Evolutionary conservation across 805 yeast species (phyloP).

Genomic region (Myxozyma neotropica): DNA sequence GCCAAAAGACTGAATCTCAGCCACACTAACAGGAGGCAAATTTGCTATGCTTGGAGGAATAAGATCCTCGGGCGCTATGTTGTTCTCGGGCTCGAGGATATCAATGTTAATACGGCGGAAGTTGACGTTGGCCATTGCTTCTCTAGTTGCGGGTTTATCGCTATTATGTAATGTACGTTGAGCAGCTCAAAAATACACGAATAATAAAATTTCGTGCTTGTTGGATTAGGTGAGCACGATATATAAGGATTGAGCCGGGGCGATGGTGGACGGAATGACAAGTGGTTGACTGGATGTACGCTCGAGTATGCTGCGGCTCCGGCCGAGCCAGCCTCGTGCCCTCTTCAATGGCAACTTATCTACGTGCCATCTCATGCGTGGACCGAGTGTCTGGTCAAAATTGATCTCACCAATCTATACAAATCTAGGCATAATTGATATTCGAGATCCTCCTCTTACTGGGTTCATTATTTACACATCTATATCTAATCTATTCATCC

Average conservation of each 20-base stretch:
- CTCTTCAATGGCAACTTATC: background rate
- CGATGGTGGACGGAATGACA: background rate
- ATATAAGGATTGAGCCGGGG: no score
- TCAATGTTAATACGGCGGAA: conserved; percentile 88
- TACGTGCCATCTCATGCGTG: no score
- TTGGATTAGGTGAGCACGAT: background rate
- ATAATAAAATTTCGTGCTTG: background rate
- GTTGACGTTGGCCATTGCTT: conserved; percentile 29
- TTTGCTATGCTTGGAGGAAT: conserved; percentile 51
- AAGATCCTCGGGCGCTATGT: conserved; percentile 63
- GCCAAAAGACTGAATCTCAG: conserved; percentile 52
- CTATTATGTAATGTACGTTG: background rate
- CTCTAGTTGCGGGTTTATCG: background rate
- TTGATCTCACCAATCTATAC: no score
- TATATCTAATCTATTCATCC: background rate
- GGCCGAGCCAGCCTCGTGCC: conserved; percentile 8
- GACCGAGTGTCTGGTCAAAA: no score
- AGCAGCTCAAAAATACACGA: background rate
- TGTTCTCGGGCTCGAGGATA: conserved; percentile 79
- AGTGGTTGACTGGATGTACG: background rate
- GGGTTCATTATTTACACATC: background rate
- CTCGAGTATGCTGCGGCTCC: conserved; percentile 13
- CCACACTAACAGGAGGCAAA: conserved; percentile 49
- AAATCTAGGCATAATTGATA: no score
- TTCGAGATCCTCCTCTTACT: no score